These are phyloP conservation scores for Fraxinus floribunda DNA, from an alignment of 305 asterid species.

Conservation along the genomic window DNA sequence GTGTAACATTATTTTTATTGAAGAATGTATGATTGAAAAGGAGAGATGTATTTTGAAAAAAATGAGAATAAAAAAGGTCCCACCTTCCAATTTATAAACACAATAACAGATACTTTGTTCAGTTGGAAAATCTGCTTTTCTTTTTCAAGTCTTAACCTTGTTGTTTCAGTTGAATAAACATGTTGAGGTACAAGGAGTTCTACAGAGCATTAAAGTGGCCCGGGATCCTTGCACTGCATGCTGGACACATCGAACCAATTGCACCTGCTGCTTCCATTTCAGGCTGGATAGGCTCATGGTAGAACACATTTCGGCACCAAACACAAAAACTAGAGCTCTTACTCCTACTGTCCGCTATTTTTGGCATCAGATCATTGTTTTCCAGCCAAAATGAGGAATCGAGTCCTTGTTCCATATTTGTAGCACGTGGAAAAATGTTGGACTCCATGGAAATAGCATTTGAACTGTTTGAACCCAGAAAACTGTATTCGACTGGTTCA, in stretches of 20 bases:
- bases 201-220: conserved; percentile 35
- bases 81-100: not conserved
- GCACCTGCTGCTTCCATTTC: conserved; percentile 49
- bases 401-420: conserved; percentile 45
- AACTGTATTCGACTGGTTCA: conserved; percentile 66
- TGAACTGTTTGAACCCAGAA: conserved; percentile 58
- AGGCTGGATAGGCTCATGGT: conserved; percentile 33
- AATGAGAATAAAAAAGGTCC: no score
- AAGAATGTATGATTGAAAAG: no score
- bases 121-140: not conserved
- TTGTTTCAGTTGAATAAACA: not conserved
- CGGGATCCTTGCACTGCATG: conserved; percentile 59
- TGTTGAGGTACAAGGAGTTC: not conserved
- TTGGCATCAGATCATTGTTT: conserved; percentile 53
- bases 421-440: conserved; percentile 40
- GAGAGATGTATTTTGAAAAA: no score
- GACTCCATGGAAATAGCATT: conserved; percentile 49
- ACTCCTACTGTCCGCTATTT: conserved; percentile 29
- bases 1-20: no score
- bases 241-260: conserved; percentile 65
- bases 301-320: conserved; percentile 67
- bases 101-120: not conserved
- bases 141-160: no score
- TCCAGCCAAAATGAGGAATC: conserved; percentile 64
- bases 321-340: conserved; percentile 50